These are phyloP conservation scores for Goffeauzyma gilvescens DNA, from an alignment of 768 basidiomycete genomes.

Conservation along the genomic window DNA sequence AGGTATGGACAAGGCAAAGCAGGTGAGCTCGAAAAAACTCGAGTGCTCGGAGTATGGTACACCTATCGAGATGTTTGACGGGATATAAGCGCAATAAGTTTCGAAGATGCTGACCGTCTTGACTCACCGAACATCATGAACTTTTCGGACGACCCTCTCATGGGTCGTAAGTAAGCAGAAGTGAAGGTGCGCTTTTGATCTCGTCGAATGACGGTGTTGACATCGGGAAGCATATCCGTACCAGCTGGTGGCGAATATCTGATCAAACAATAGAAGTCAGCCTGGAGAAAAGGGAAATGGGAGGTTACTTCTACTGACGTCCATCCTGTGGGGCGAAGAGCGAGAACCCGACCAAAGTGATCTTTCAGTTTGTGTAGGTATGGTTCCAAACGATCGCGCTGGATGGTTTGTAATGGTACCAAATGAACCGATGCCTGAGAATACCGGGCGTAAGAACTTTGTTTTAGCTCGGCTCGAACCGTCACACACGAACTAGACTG, in stretches of 20 bases:
- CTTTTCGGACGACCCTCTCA: constrained; percentile 49
- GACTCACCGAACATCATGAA: constrained; percentile 64
- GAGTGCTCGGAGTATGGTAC: constrained; percentile 80
- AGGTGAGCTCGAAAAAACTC: constrained; percentile 84
- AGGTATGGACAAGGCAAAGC: constrained; percentile 68
- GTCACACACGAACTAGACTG: too few species aligned
- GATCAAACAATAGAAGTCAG: too few species aligned
- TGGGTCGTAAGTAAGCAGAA: constrained; percentile 46
- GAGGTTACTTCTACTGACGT: constrained; percentile 41
- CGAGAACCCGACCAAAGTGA: constrained; percentile 51
- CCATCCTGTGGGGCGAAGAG: constrained; percentile 91
- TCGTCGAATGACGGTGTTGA: constrained; percentile 49
- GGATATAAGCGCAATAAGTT: background rate
- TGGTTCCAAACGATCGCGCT: constrained; percentile 52
- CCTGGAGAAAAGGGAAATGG: background rate
- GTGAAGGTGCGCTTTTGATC: constrained; percentile 53
- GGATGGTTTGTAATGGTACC: constrained; percentile 53
- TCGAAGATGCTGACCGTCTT: background rate
- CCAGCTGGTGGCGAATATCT: constrained; percentile 54
- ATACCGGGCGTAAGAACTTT: background rate
- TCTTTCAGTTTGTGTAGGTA: constrained; percentile 62
- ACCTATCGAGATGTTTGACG: constrained; percentile 7
- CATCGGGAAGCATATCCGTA: constrained; percentile 43
- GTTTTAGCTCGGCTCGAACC: background rate
- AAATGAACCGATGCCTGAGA: constrained; percentile 42